Conservation (phyloP, 495 filamentous ascomycete species). For the Penicillium goetzii region DNA sequence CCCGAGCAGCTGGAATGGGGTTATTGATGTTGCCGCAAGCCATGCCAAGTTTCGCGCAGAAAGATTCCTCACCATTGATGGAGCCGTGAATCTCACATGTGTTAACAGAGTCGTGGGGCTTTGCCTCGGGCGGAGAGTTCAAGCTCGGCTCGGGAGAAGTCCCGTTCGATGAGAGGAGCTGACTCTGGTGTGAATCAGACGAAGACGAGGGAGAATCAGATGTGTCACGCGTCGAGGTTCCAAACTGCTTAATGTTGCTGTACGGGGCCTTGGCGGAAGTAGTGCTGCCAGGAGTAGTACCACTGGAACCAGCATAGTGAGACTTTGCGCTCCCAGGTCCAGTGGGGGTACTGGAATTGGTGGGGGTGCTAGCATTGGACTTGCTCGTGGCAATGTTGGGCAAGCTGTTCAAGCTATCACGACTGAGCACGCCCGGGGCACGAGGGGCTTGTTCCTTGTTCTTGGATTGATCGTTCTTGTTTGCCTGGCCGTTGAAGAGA, state of each 20-base stretch:
- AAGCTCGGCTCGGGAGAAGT: conserved; percentile 72
- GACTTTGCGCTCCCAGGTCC: conserved; percentile 9
- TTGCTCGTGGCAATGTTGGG: conserved; percentile 12
- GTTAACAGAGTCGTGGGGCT: conserved; percentile 55
- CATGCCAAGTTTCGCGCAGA: conserved; percentile 73
- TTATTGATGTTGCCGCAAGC: conserved; percentile 73
- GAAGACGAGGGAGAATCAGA: conserved; percentile 61
- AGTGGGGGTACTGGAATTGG: conserved; percentile 4
- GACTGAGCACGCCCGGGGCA: conserved; percentile 42
- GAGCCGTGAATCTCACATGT: conserved; percentile 32
- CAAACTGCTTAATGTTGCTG: conserved; percentile 29
- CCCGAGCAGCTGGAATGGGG: conserved; percentile 58
- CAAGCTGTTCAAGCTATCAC: conserved; percentile 27
- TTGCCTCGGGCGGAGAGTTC: conserved; percentile 60
- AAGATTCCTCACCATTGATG: conserved; percentile 61
- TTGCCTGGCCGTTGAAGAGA: conserved; percentile 50
- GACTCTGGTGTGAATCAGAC: conserved; percentile 63
- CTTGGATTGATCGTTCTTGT: conserved; percentile 42
- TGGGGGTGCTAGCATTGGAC: conserved; percentile 19
- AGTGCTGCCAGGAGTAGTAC: conserved; percentile 20
- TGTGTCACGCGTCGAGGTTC: conserved; percentile 41
- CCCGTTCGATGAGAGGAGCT: conserved; percentile 77
- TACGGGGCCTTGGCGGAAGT: conserved; percentile 18
- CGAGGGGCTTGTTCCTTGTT: conserved; percentile 24
- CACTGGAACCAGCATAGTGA: conserved; percentile 7